A percentile compares a stretch with the other conserved stretches of the same genome.
Evolutionary conservation across 140 eudicot genomes (phyloP).

Genomic region (Cichorium intybus): DNA sequence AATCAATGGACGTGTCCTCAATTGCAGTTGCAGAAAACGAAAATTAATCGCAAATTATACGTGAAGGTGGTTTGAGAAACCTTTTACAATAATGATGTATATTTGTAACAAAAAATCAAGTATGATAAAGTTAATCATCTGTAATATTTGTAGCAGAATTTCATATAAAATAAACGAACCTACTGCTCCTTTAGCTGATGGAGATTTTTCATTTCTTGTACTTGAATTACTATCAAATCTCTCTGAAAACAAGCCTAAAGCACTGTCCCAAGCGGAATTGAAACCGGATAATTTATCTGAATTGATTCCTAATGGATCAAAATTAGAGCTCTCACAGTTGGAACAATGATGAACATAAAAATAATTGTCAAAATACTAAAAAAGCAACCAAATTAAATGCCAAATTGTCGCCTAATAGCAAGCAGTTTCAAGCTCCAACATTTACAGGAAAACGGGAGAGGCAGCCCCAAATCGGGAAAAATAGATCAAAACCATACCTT

Average conservation of each 20-base stretch:
- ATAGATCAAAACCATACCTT: no score
- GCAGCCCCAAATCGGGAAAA: no score
- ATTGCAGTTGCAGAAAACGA: conserved; percentile 76
- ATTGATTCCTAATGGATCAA: conserved; percentile 90
- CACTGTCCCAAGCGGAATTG: conserved; percentile 65
- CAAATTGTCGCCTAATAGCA: no score
- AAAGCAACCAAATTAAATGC: conserved; percentile 9
- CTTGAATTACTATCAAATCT: conserved; percentile 59
- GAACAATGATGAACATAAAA: conserved; percentile 11
- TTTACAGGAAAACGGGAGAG: no score
- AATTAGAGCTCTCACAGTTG: conserved; percentile 60
- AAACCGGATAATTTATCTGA: conserved; percentile 45
- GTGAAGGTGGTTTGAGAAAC: no score
- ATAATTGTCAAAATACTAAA: conserved; percentile 5
- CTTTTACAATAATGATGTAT: not conserved
- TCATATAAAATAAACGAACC: conserved; percentile 37
- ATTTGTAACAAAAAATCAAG: not conserved
- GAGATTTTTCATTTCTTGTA: conserved; percentile 67
- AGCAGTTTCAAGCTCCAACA: no score
- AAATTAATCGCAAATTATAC: conserved; percentile 30
- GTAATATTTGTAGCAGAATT: not conserved
- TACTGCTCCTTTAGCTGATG: conserved; percentile 84
- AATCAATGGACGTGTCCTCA: conserved; percentile 92
- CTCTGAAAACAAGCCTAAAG: conserved; percentile 47
- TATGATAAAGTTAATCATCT: not conserved